Base-by-base conservation (phyloP, 257 asterid species). In the Penstemon barbatus region DNA sequence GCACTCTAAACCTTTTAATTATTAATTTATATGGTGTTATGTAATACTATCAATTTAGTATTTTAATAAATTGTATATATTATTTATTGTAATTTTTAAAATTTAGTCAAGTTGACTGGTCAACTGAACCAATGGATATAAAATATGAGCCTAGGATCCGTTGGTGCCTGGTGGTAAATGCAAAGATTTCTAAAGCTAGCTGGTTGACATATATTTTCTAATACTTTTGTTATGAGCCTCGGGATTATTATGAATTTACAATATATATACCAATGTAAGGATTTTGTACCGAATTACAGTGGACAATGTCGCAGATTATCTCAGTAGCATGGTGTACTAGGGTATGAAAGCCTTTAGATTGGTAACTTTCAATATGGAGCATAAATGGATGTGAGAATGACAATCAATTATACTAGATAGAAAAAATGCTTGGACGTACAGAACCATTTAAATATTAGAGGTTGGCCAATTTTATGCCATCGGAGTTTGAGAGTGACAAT, bases 171-270 rank as follows among this genome's bases (percentile, higher is more conserved):
- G 52, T 33, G 54, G 42, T 46, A 39, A 40, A 9, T 42, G 6
- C 48, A 52, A 33, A 52, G 25, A 18, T 4, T 40, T 53, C 19
- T 55, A 25, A 42, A 46, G 48, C 19, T 38, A 25, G 54, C n/a
- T 60, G 45, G 36, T 25, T 54, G 42, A 51, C 8, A 4, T 59
- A 43, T 48, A 43, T 51, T 45, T 40, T 50, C 41, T 4, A 19
- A 51, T 50, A 4, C 9, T 25, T 39, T 39, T 40, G 18, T 25
- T 50, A 25, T 50, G n/a, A 66, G 61, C 61, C 61, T 65, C 49
- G 8, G 25, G 50, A 38, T 51, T 39, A 64, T 64, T 40, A 18
- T 5, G 60, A 55, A 25, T 25, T 25, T 25, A 25, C 33, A 2
- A 25, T 25, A 25, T 25, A 19, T 25, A 19, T 25, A 55, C 8